These are phyloP conservation scores for Verticillium nonalfalfae DNA, from an alignment of 2,329 filamentous ascomycete genomes.

Conservation along the genomic window DNA sequence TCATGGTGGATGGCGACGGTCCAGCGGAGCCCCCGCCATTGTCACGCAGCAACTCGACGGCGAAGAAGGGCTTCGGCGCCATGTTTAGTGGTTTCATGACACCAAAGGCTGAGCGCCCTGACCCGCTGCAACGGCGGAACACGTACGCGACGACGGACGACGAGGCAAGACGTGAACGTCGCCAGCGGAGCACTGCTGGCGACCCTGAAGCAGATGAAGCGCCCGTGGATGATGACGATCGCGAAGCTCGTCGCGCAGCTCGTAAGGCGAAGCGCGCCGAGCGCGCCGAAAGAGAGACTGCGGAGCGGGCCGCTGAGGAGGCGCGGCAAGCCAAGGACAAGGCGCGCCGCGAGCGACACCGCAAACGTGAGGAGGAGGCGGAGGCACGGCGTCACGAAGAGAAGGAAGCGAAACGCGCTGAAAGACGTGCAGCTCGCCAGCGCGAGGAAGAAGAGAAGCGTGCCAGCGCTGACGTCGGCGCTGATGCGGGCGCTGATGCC, in stretches of 20 bases:
- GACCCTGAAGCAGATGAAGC: constrained; percentile 42
- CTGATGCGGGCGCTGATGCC: constrained; percentile 34
- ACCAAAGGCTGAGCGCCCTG: constrained; percentile 32
- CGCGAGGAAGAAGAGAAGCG: constrained; percentile 44
- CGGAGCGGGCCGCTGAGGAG: constrained; percentile 37
- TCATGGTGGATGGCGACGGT: constrained; percentile 27
- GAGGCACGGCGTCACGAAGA: constrained; percentile 50
- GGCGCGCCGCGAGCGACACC: constrained; percentile 46
- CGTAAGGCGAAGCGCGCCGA: constrained; percentile 54
- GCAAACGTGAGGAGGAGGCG: constrained; percentile 49
- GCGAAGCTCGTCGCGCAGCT: constrained; percentile 47
- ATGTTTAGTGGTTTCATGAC: constrained; percentile 55
- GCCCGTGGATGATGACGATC: constrained; percentile 49
- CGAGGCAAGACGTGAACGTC: constrained; percentile 32
- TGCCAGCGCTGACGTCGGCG: constrained; percentile 28
- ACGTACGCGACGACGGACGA: constrained; percentile 46
- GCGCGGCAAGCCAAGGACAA: constrained; percentile 51
- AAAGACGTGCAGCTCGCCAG: constrained; percentile 40
- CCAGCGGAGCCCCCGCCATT: constrained; percentile 22
- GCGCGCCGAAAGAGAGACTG: constrained; percentile 13
- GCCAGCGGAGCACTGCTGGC: constrained; percentile 33
- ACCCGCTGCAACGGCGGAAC: constrained; percentile 37
- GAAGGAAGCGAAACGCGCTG: constrained; percentile 51
- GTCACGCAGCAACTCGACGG: constrained; percentile 27
- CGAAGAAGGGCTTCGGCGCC: constrained; percentile 49